Base-by-base conservation (phyloP, 768 basidiomycete genomes). In the Suillus alpinus region DNA sequence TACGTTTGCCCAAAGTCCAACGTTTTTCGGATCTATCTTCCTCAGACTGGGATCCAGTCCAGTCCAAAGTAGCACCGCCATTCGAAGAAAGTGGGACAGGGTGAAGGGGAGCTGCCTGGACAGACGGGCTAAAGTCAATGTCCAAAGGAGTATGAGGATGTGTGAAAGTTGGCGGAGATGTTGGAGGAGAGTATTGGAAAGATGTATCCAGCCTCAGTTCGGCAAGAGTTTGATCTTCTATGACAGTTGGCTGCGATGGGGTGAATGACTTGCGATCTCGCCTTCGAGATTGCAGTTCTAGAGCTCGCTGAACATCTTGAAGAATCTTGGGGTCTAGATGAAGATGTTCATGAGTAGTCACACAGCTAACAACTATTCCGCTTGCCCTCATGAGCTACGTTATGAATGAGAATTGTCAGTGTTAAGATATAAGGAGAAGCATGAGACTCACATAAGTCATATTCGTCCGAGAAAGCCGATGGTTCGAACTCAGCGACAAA, bases 281-380 rank as follows among this genome's bases (percentile, higher is more conserved):
- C 31, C 89, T 83, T 52, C 87, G 81, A 31, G 89, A 87, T 71
- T 92, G 91, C 56, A 90, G 74, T 59, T 83, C 85, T 34, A 93
- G 69, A 6, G 89, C 91, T 57, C 85, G 84, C 65, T 92, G 88
- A 6, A 93, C 89, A 63, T 92, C 91, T 70, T 88, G 89, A 57
- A 92, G 71, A 63, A 93, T 87, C 65, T 81, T 81, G n/a, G 91
- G 88, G 75, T 93, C 91, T 93, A 67, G 34, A 47, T 55, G 36
- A 23, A 41, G 64, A 63, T 58, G 37, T 61, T 65, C 57, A 71
- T 51, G 43, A 29, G 37, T 20, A 59, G 41, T 39, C 47, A 59
- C 16, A 36, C 14, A 34, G 12, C 59, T 51, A 58, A 36, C 34
- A 59, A 57, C 32, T 50, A 43, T 62, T 61, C 56, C 26, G 75